phyloP scores from a whole-genome alignment of 371 early-diverging fungal species.

The Batkoa obscura region DNA sequence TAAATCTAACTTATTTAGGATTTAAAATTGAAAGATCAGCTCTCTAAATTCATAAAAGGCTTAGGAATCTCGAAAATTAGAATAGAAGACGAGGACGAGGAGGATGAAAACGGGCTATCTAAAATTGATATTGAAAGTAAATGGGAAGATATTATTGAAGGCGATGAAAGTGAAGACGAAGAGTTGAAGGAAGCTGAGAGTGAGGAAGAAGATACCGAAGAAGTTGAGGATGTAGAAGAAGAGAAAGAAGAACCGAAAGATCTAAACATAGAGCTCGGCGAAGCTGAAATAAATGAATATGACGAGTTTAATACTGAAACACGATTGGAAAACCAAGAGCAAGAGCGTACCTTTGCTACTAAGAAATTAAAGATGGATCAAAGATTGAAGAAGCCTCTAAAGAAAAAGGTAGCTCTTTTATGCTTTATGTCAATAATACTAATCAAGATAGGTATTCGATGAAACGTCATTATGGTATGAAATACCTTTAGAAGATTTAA shows the following conservation, averaged over 20 bases:
- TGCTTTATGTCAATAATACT: neutral
- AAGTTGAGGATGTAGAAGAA: neutral
- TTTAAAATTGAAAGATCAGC: neutral
- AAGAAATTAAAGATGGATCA: neutral
- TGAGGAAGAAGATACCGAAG: neutral
- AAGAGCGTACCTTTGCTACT: neutral
- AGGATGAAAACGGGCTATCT: neutral
- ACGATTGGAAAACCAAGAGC: neutral
- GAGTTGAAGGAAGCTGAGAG: neutral
- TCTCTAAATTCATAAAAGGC: neutral
- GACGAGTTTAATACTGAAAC: neutral
- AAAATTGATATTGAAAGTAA: neutral
- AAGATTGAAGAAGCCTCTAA: neutral
- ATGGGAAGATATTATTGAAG: neutral
- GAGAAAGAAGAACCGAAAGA: neutral
- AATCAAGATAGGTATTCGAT: neutral
- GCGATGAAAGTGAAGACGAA: neutral
- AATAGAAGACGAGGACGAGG: slow-evolving; percentile 1
- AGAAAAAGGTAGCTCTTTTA: neutral
- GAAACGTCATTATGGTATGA: slow-evolving; percentile 4
- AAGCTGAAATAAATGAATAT: too few species aligned
- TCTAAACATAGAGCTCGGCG: neutral
- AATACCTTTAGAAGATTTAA: neutral
- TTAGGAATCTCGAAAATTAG: slow-evolving; percentile 3
- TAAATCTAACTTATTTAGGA: neutral